Evolutionary conservation across 1,139 yeast genomes (phyloP), one percentile per base, ranked within the genome.

Genomic region (Zygoascus meyerae): DNA sequence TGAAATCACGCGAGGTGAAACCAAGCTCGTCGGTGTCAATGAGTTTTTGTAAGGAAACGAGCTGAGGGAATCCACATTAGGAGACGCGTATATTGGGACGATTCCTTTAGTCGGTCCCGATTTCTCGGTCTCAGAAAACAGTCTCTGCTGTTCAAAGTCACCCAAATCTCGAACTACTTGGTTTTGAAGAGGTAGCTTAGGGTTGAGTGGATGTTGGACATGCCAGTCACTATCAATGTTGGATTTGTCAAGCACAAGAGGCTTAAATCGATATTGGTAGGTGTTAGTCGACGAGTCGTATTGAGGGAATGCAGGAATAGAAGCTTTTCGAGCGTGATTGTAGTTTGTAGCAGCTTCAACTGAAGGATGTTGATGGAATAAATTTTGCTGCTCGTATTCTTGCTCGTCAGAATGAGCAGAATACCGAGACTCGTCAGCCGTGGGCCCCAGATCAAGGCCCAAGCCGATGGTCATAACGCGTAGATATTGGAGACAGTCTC

Each of bases 31-130:
- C 3, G 57, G 57, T 6, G 55, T 50, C 15, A 55, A 17, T 11
- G 58, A 55, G 51, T 55, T 55, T 38, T 53, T 53, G 48, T 55
- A 52, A 11, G 59, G 59, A 34, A 55, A 55, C 28, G 44, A 39
- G 17, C 57, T 52, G 28, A 53, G 40, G 10, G 58, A 55, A 42
- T 55, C 58, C 21, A 50, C 30, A 34, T 48, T 50, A 11, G 57
- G 58, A 5, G 53, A 45, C 15, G 45, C 44, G 39, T 55, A 55
- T 10, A 55, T 47, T 7, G 59, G 59, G 15, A 55, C 57, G 12
- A 54, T 40, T 2, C 54, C 59, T 29, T 38, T 29, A 7, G 36
- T 32, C 28, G 41, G 29, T 16, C 46, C 17, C 30, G 40, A 3
- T 16, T 33, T 28, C 10, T 14, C 26, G n/a, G 29, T 26, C 9